phyloP scores from a whole-genome alignment of 2,329 filamentous ascomycete genomes.

The Dissoconium aciculare region DNA sequence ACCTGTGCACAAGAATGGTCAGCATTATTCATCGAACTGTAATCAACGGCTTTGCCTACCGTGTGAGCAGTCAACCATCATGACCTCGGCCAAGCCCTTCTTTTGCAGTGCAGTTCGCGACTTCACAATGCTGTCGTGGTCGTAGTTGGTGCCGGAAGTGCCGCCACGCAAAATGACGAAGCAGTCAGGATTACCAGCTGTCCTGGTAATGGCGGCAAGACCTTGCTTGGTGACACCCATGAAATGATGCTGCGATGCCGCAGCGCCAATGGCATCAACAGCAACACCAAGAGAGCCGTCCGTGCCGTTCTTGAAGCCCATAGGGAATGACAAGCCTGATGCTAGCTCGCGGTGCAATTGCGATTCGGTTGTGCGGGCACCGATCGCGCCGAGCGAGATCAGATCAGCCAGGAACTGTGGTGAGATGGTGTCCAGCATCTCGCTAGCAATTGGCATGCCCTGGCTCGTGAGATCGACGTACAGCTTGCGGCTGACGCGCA shows the following conservation, averaged over 20 bases:
- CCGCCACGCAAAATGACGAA: slow-evolving; percentile 93
- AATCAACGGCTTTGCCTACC: slow-evolving; percentile 45
- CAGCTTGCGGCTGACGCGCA: slow-evolving; percentile 79
- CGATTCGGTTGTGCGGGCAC: slow-evolving; percentile 88
- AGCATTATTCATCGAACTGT: too few species aligned
- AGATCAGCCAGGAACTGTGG: slow-evolving; percentile 95
- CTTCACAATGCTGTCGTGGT: slow-evolving; percentile 64
- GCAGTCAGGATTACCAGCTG: slow-evolving; percentile 86
- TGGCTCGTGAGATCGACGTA: slow-evolving; percentile 76
- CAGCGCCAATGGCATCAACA: slow-evolving; percentile 81
- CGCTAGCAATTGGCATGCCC: slow-evolving; percentile 89
- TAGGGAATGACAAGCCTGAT: slow-evolving; percentile 87
- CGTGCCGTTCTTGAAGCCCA: slow-evolving; percentile 99
- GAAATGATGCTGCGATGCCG: slow-evolving; percentile 82
- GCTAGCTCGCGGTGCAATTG: slow-evolving; percentile 94
- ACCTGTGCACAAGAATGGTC: too few species aligned
- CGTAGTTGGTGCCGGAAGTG: slow-evolving; percentile 84
- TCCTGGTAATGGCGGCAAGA: slow-evolving; percentile 84
- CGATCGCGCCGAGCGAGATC: slow-evolving; percentile 89
- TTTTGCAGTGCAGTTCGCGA: slow-evolving; percentile 65
- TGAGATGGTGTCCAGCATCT: slow-evolving; percentile 98
- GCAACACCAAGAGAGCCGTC: slow-evolving; percentile 82
- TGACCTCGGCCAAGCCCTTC: slow-evolving; percentile 72
- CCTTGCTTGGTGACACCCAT: slow-evolving; percentile 98
- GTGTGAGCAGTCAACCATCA: slow-evolving; percentile 98